Percentiles rank a stretch among this genome's conserved stretches.
Conservation (phyloP, 78 protist genomes). For the Dictyostelium brefeldianum region DNA sequence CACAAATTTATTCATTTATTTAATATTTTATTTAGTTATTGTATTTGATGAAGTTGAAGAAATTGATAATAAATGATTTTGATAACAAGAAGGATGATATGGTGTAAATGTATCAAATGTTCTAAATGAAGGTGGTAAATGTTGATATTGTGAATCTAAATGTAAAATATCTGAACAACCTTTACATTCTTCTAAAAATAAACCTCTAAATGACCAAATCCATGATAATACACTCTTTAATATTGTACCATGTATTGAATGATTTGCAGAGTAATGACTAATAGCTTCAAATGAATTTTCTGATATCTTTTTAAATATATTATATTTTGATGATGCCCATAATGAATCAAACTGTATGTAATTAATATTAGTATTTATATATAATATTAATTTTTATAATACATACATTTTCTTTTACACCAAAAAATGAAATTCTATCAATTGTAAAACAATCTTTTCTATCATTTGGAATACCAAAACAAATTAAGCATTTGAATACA, state of each 20-base stretch:
- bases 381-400: too few relatives aligned
- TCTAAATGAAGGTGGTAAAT: constrained; percentile 68
- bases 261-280: constrained; percentile 46
- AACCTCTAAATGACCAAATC: constrained; percentile 80
- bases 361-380: neutral
- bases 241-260: constrained; percentile 10
- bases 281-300: constrained; percentile 64
- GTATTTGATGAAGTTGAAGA: too few relatives aligned
- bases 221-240: constrained; percentile 57
- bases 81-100: constrained; percentile 65
- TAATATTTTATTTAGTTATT: too few relatives aligned
- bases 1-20: too few relatives aligned
- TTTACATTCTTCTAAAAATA: constrained; percentile 71
- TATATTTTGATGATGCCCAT: constrained; percentile 57
- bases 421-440: constrained; percentile 71
- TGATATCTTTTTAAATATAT: constrained; percentile 57
- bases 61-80: constrained; percentile 20
- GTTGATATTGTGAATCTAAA: constrained; percentile 51
- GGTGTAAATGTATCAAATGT: constrained; percentile 68
- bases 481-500: constrained; percentile 62
- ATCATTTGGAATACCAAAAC: constrained; percentile 54
- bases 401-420: constrained; percentile 52
- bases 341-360: constrained; percentile 57
- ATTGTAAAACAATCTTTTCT: constrained; percentile 42
- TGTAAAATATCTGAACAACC: constrained; percentile 52